phyloP scores from a whole-genome alignment of 805 yeast species.

The Lachancea mirantina region DNA sequence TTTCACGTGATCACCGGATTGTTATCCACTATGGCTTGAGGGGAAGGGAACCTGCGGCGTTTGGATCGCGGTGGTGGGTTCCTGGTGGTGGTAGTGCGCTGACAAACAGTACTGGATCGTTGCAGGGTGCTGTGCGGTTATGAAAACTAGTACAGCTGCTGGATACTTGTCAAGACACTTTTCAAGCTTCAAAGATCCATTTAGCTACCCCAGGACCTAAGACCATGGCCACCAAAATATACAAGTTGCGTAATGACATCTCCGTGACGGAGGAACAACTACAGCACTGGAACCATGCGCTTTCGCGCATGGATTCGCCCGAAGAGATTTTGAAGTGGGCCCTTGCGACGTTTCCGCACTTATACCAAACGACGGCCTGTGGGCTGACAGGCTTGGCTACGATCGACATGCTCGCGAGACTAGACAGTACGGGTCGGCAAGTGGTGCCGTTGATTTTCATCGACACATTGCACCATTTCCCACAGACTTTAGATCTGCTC shows the following conservation, averaged over 20 bases:
- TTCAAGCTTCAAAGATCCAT: too few species aligned
- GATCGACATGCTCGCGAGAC: slow-evolving; percentile 66
- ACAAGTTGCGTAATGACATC: slow-evolving; percentile 27
- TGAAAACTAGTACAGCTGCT: too few species aligned
- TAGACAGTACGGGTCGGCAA: slow-evolving; percentile 26
- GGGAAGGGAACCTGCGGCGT: too few species aligned
- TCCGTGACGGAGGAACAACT: slow-evolving; percentile 47
- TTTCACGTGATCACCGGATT: too few species aligned
- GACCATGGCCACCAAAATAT: slow-evolving; percentile 11
- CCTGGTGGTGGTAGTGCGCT: too few species aligned
- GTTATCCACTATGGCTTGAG: too few species aligned
- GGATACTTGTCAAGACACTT: too few species aligned
- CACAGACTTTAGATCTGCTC: slow-evolving; percentile 81
- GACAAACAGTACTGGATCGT: too few species aligned
- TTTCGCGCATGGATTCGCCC: slow-evolving; percentile 48
- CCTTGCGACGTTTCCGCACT: slow-evolving; percentile 66
- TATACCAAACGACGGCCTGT: slow-evolving; percentile 90
- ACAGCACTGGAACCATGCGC: slow-evolving; percentile 55
- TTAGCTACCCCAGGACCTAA: too few species aligned
- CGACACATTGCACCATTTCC: slow-evolving; percentile 89
- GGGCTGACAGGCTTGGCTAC: slow-evolving; percentile 90
- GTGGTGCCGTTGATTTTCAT: slow-evolving; percentile 68
- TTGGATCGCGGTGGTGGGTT: too few species aligned
- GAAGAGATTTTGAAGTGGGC: slow-evolving; percentile 80
- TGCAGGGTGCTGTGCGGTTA: too few species aligned